phyloP scores from a whole-genome alignment of 768 basidiomycete species.

The Mycena indigotica region DNA sequence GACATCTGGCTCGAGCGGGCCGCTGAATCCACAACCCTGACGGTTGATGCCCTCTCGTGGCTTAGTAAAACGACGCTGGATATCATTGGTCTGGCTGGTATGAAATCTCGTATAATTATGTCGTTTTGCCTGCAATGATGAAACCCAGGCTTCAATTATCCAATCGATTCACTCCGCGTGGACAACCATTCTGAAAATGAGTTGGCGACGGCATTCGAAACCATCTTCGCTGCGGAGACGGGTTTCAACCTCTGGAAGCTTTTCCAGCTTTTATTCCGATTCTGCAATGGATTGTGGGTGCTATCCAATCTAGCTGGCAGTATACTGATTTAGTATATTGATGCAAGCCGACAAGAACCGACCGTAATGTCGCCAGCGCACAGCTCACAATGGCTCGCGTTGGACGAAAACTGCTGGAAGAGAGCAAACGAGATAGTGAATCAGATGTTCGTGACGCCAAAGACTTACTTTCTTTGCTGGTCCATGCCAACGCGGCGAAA shows the following conservation, averaged over 20 bases:
- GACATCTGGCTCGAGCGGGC: constrained; percentile 47
- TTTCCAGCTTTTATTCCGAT: neutral
- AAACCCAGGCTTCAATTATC: constrained; percentile 32
- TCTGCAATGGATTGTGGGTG: constrained; percentile 34
- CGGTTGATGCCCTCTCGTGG: constrained; percentile 65
- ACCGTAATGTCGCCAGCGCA: constrained; percentile 16
- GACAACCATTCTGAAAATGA: constrained; percentile 31
- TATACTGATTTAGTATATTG: neutral
- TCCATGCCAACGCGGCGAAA: constrained; percentile 65
- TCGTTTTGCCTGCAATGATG: constrained; percentile 24
- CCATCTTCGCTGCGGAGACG: constrained; percentile 37
- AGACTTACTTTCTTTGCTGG: constrained; percentile 61
- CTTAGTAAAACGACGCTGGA: constrained; percentile 72
- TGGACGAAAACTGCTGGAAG: constrained; percentile 47
- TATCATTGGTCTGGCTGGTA: constrained; percentile 72
- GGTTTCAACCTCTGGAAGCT: neutral
- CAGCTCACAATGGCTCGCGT: constrained; percentile 50
- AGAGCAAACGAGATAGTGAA: constrained; percentile 48
- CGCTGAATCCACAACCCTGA: constrained; percentile 29
- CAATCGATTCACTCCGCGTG: constrained; percentile 24
- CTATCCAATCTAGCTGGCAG: too few species aligned
- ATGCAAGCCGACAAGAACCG: constrained; percentile 28
- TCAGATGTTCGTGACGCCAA: constrained; percentile 33
- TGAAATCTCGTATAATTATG: constrained; percentile 39
- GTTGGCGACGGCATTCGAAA: constrained; percentile 46